Evolutionary conservation across 768 basidiomycete genomes (phyloP).

Genomic region (Psilocybe cubensis): DNA sequence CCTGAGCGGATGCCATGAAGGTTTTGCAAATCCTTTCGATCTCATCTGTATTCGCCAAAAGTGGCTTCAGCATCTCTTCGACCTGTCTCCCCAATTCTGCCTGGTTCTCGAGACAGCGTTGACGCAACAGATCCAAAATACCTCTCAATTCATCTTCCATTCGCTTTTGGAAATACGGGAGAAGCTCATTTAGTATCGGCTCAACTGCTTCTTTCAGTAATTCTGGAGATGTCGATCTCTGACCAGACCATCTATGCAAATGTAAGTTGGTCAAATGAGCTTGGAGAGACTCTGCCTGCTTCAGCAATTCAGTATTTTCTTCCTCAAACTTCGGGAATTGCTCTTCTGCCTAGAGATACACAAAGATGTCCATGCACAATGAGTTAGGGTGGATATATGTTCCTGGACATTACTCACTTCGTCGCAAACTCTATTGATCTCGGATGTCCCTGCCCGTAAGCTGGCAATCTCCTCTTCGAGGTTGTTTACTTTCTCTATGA

Average conservation of each 20-base stretch:
- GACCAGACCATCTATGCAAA: not conserved
- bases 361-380: not conserved
- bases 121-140: constrained; percentile 26
- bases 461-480: constrained; percentile 29
- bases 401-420: constrained; percentile 19
- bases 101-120: constrained; percentile 25
- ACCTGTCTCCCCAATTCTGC: constrained; percentile 28
- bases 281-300: constrained; percentile 25
- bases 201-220: not conserved
- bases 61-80: constrained; percentile 30
- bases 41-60: constrained; percentile 21
- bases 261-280: constrained; percentile 27
- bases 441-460: constrained; percentile 40
- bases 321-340: constrained; percentile 21
- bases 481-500: constrained; percentile 23
- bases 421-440: constrained; percentile 36
- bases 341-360: constrained; percentile 15
- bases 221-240: not conserved
- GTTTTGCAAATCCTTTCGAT: constrained; percentile 32
- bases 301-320: constrained; percentile 22
- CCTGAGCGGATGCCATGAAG: constrained; percentile 14
- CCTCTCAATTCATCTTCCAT: constrained; percentile 26
- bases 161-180: constrained; percentile 22
- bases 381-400: not conserved
- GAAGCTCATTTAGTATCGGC: not conserved